A percentile compares a stretch with the other conserved stretches of the same genome.
Evolutionary conservation across 225 moss, liverwort and hornwort genomes (phyloP).

Genomic region (Marchantia paleacea): DNA sequence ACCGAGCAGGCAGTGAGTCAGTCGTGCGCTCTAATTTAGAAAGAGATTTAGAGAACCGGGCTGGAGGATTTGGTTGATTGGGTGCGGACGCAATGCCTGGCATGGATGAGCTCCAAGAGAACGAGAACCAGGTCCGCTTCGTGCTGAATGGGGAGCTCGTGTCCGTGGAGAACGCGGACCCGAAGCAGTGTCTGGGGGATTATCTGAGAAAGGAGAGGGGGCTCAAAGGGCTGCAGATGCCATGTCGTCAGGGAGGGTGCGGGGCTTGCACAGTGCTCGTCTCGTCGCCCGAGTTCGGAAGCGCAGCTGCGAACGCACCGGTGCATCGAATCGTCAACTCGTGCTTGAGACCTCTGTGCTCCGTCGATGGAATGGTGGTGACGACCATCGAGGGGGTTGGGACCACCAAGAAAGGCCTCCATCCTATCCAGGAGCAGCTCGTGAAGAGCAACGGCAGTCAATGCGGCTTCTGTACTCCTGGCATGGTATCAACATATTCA

Average conservation of each 20-base stretch:
- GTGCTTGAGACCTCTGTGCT: constrained; percentile 69
- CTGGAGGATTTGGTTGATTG: background rate
- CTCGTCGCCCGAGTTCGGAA: constrained; percentile 27
- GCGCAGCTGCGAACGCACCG: background rate
- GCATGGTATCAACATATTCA: constrained; percentile 42
- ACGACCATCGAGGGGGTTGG: constrained; percentile 78
- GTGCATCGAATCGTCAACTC: constrained; percentile 56
- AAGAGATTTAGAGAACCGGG: background rate
- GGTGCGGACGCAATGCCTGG: background rate
- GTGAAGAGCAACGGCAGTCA: constrained; percentile 63
- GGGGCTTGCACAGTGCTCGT: constrained; percentile 67
- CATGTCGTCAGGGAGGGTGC: constrained; percentile 66
- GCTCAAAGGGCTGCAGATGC: constrained; percentile 53
- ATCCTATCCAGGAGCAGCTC: constrained; percentile 63
- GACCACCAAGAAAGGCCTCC: constrained; percentile 49
- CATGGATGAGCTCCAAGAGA: background rate
- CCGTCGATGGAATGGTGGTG: constrained; percentile 71
- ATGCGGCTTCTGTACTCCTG: constrained; percentile 85
- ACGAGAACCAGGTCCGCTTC: constrained; percentile 30
- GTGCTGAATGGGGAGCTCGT: constrained; percentile 55
- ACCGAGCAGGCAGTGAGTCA: no score
- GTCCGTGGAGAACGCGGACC: constrained; percentile 52
- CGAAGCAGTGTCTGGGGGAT: constrained; percentile 44
- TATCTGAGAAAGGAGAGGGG: constrained; percentile 43
- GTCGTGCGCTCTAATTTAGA: no score